Evolutionary conservation across 2,329 filamentous ascomycete species (phyloP).

Genomic region (Fusarium globosum): DNA sequence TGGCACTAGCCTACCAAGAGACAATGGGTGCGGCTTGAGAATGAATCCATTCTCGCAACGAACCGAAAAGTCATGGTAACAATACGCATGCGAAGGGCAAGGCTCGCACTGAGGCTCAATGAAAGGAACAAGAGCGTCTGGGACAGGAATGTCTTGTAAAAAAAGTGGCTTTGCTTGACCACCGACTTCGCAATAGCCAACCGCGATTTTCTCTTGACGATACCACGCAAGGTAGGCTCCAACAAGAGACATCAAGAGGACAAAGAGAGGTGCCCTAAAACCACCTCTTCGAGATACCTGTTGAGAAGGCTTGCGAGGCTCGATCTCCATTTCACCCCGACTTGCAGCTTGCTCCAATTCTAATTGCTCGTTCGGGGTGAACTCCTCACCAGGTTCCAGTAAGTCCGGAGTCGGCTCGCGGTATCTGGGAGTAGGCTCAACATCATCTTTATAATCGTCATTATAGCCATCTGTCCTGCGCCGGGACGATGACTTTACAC

Average conservation of each 20-base stretch:
- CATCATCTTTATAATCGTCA: conserved; percentile 49
- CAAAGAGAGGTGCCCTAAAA: conserved; percentile 73
- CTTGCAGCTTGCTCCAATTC: conserved; percentile 77
- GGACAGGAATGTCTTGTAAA: conserved; percentile 66
- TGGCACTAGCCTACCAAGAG: conserved; percentile 82
- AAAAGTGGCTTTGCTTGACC: conserved; percentile 66
- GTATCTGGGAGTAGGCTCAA: conserved; percentile 43
- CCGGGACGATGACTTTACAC: conserved; percentile 55
- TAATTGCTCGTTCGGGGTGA: conserved; percentile 89
- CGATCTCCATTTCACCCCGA: conserved; percentile 60
- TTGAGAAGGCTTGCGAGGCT: conserved; percentile 56
- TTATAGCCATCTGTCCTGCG: conserved; percentile 55
- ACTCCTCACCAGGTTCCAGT: conserved; percentile 85
- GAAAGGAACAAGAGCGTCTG: conserved; percentile 76
- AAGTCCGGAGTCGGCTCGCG: conserved; percentile 50
- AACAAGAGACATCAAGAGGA: conserved; percentile 76
- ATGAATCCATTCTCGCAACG: conserved; percentile 90
- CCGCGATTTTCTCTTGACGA: conserved; percentile 93
- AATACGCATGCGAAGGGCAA: conserved; percentile 91
- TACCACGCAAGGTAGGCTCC: conserved; percentile 84
- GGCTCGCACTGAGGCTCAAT: conserved; percentile 86
- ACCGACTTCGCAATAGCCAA: conserved; percentile 93
- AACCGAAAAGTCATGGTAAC: conserved; percentile 80
- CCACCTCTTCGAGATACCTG: conserved; percentile 55
- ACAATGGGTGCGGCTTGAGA: conserved; percentile 83